Base-by-base conservation (phyloP, 345 rosid species). In the Dovyalis caffra region DNA sequence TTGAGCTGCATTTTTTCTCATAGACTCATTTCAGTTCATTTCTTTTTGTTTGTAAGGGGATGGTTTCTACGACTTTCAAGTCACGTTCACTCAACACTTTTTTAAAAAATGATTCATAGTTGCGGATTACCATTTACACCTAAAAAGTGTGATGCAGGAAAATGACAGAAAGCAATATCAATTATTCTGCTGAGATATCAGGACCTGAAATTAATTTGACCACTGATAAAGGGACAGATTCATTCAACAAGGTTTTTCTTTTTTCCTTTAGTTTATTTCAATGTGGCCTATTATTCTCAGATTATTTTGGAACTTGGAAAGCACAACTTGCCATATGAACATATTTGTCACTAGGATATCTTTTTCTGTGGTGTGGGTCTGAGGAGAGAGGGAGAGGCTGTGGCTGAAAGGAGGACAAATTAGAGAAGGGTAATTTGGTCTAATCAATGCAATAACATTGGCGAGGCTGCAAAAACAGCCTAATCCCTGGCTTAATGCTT, bases 191-290 rank as follows among this genome's bases (percentile, higher is more conserved):
- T 70, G 83, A 77, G 82, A 74, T 81, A 81, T 78, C 81, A 72
- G 84, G 77, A 74, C 76, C 81, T 40, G 74, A 37, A 49, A 79
- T 53, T 40, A 67, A 71, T 73, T 66, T 69, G 16, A 69, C 81
- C 43, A 70, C 76, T 66, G 82, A 71, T 69, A 84, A 78, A 74
- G 92, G 86, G 71, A 81, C 83, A 21, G 89, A 82, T 82, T 87
- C 95, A 77, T 89, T 95, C 88, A 96, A 93, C 76, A 88, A 91
- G 97, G 98, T 95, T 82, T 74, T 64, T 8, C 10, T 57, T 10
- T 47, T n/a, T 63, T 61, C 71, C 69, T 78, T 63, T 45, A 58
- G 5, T 74, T 21, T 64, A 10, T 64, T 56, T 68, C 66, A 71
- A 45, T 16, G 9, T 33, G 15, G 28, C 29, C 18, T 31, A 26